A percentile compares a stretch with the other conserved stretches of the same genome.
phyloP scores from a whole-genome alignment of 805 yeast genomes.

The Starmerella potacharoeniae region DNA sequence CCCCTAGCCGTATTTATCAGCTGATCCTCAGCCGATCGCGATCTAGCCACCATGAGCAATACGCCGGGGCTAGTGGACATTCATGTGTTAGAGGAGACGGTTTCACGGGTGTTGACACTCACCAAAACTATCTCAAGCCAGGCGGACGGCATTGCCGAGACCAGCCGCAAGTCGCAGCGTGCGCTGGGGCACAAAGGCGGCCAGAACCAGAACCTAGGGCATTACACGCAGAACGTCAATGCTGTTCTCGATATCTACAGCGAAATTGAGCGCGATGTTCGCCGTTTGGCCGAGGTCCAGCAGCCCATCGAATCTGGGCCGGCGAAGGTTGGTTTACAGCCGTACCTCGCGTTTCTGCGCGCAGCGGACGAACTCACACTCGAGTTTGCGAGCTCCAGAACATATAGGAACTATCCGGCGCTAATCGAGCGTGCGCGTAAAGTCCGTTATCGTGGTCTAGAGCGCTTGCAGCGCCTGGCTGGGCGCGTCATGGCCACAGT shows the following conservation, averaged over 20 bases:
- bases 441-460: slow-evolving; percentile 9
- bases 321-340: slow-evolving; percentile 15
- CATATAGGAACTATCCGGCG: slow-evolving; percentile 20
- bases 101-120: slow-evolving; percentile 46
- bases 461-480: slow-evolving; percentile 7
- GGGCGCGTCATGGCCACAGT: slow-evolving; percentile 34
- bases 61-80: slow-evolving; percentile 37
- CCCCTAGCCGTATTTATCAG: neutral
- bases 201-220: slow-evolving; percentile 41
- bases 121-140: slow-evolving; percentile 46
- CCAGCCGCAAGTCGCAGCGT: slow-evolving; percentile 45
- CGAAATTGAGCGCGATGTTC: slow-evolving; percentile 33
- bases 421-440: slow-evolving; percentile 15
- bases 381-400: slow-evolving; percentile 17
- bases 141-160: slow-evolving; percentile 41
- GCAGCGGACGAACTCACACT: slow-evolving; percentile 2
- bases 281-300: slow-evolving; percentile 21
- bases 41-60: slow-evolving; percentile 4
- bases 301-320: slow-evolving; percentile 17
- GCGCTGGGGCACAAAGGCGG: slow-evolving; percentile 63
- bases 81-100: slow-evolving; percentile 65
- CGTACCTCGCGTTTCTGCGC: slow-evolving; percentile 7
- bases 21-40: neutral
- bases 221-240: slow-evolving; percentile 19
- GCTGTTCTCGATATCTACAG: slow-evolving; percentile 24